Percentiles rank a stretch among this genome's conserved stretches.
These are phyloP conservation scores for Cylindrodendrum hubeiense DNA, from an alignment of 2,329 filamentous ascomycete species.

Conservation along the genomic window DNA sequence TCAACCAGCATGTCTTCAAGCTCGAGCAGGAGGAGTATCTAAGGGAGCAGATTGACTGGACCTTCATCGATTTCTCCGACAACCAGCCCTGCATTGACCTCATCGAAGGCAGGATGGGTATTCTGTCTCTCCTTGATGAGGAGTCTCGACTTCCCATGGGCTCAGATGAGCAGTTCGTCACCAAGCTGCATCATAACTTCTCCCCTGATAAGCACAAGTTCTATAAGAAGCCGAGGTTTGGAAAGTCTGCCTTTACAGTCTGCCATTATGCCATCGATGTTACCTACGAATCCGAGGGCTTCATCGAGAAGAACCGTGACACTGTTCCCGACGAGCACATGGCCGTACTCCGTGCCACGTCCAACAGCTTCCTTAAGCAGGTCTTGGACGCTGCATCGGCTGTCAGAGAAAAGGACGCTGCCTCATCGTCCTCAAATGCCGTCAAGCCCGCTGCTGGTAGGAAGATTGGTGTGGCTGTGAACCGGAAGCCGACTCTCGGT, in stretches of 20 bases:
- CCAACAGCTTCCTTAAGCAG: slow-evolving; percentile 85
- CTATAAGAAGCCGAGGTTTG: slow-evolving; percentile 98
- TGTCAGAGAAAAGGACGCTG: slow-evolving; percentile 89
- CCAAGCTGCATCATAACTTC: slow-evolving; percentile 95
- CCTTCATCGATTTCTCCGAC: slow-evolving; percentile 98
- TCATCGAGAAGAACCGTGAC: slow-evolving; percentile 99
- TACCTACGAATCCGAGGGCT: slow-evolving; percentile 98
- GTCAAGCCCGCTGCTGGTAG: slow-evolving; percentile 85
- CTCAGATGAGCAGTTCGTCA: slow-evolving; percentile 96
- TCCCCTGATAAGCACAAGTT: slow-evolving; percentile 92
- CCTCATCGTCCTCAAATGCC: slow-evolving; percentile 73
- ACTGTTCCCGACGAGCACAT: slow-evolving; percentile 99
- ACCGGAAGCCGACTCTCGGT: slow-evolving; percentile 95
- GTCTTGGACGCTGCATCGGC: slow-evolving; percentile 88
- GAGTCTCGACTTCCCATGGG: slow-evolving; percentile 98
- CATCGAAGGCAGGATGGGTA: slow-evolving; percentile 96
- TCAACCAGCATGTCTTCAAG: slow-evolving; percentile 99
- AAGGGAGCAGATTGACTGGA: slow-evolving; percentile 97
- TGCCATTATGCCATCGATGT: slow-evolving; percentile 99
- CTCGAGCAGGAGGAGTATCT: slow-evolving; percentile 98
- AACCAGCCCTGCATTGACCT: slow-evolving; percentile 99
- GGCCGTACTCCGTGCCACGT: slow-evolving; percentile 87
- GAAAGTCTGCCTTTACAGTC: slow-evolving; percentile 96
- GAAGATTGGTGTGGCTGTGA: slow-evolving; percentile 91
- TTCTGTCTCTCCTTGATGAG: slow-evolving; percentile 92